Evolutionary conservation across 176 grass and related monocot genomes (phyloP).

Genomic region (Lolium perenne): DNA sequence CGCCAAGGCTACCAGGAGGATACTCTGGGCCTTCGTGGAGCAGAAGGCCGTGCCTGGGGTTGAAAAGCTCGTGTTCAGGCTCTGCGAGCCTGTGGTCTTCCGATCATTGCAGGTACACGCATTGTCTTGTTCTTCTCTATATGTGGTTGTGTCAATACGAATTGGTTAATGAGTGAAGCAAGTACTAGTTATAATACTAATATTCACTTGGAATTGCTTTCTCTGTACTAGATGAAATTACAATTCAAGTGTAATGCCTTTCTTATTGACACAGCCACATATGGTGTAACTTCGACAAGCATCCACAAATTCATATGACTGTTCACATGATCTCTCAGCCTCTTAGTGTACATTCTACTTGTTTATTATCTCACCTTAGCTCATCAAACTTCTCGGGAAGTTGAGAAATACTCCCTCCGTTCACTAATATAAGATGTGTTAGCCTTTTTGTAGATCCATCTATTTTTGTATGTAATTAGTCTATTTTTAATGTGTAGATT

Average conservation of each 20-base stretch:
- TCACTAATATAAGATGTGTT: no score
- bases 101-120: constrained; percentile 75
- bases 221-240: not conserved
- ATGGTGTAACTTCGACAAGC: not conserved
- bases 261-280: no score
- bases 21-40: constrained; percentile 66
- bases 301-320: not conserved
- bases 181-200: not conserved
- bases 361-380: constrained; percentile 5
- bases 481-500: no score
- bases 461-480: no score
- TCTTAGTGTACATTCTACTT: not conserved
- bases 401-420: not conserved
- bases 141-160: not conserved
- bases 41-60: constrained; percentile 71
- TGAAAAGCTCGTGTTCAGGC: constrained; percentile 76
- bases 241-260: not conserved
- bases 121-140: constrained; percentile 31
- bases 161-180: not conserved
- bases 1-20: constrained; percentile 62
- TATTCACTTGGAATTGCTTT: not conserved
- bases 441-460: no score
- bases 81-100: constrained; percentile 87
- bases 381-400: not conserved
- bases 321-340: not conserved